Evolutionary conservation across 2,329 filamentous ascomycete genomes (phyloP), one percentile per base, ranked within the genome.

Genomic region (Tympanopsis confertula): DNA sequence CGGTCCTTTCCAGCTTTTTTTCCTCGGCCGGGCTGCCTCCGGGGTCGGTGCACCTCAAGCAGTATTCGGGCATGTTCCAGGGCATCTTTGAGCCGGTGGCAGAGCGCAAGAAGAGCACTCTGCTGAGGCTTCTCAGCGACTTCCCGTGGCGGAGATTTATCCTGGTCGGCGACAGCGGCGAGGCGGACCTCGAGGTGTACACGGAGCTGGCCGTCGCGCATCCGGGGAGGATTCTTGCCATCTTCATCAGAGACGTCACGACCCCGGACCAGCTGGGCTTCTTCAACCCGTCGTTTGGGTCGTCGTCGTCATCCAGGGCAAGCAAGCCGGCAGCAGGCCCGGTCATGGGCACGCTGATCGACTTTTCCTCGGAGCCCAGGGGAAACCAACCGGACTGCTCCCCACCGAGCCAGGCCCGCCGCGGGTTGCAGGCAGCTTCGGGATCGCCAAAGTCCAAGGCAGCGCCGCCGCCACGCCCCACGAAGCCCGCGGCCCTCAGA

Each of bases 11-110:
- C 4, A 86, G 75, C 38, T 98, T 83, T 55, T 94, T 96, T 56
- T 77, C 78, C 45, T 61, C 82, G 29, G 83, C 85, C 5, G 83
- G 83, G 1, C 63, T 98, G 1, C 91, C 91, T 0, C 74, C 74
- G 1, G 93, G 91, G 0, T 95, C 89, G 0, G 84, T 96, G 46
- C 91, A 98, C 54, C 59, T 98, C 46, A 98, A 96, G 57, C 86
- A 94, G 46, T 98, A 98, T 58, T 86, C 78, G 42, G 91, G 91
- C 35, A 95, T 96, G 86, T 68, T 98, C 13, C 89, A 96, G 58
- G 91, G 91, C 0, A 94, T 98, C 30, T 96, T 98, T 49, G 91
- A 98, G 57, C 91, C 91, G 7, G 91, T 95, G 0, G 87, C 89
- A 0, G 93, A 98, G 58, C 71, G 89, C 41, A 98, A 98, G 63